phyloP scores from a whole-genome alignment of 1,139 yeast genomes.

The Yamadazyma conglobata region DNA sequence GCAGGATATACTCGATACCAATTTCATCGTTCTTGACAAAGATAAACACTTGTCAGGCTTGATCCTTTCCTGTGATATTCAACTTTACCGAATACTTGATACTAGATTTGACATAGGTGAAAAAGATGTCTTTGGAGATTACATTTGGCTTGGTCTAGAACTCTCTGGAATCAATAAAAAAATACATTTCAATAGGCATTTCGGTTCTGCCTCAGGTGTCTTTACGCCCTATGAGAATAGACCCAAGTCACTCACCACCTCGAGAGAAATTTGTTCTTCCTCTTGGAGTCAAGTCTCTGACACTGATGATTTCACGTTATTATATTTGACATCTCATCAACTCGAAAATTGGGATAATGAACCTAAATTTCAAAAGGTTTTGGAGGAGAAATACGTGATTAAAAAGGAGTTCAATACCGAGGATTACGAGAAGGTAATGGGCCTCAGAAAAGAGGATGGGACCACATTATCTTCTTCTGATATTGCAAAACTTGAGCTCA shows the following conservation, averaged over 20 bases:
- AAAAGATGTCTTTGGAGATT: slow-evolving; percentile 21
- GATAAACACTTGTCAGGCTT: slow-evolving; percentile 26
- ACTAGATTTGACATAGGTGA: slow-evolving; percentile 20
- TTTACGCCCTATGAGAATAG: slow-evolving; percentile 27
- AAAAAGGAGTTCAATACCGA: neutral
- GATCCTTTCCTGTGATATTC: slow-evolving; percentile 25
- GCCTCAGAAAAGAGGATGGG: neutral
- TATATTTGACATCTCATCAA: slow-evolving; percentile 35
- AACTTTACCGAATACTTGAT: slow-evolving; percentile 21
- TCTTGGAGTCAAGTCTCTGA: slow-evolving; percentile 38
- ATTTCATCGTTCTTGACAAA: slow-evolving; percentile 29
- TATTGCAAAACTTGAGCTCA: no score
- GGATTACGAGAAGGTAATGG: neutral
- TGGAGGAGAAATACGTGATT: slow-evolving; percentile 2
- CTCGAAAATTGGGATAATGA: slow-evolving; percentile 25
- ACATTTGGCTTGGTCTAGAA: slow-evolving; percentile 35
- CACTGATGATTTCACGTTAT: slow-evolving; percentile 20
- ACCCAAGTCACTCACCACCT: slow-evolving; percentile 17
- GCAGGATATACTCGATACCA: slow-evolving; percentile 26
- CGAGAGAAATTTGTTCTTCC: slow-evolving; percentile 36
- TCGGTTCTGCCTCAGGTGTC: slow-evolving; percentile 31
- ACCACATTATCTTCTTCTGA: no score
- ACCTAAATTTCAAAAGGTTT: slow-evolving; percentile 10
- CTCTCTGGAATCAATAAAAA: slow-evolving; percentile 23
- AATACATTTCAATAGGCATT: slow-evolving; percentile 24